A percentile compares a stretch with the other conserved stretches of the same genome.
Conservation (phyloP, 768 basidiomycete species). For the Butyriboletus loyo region DNA sequence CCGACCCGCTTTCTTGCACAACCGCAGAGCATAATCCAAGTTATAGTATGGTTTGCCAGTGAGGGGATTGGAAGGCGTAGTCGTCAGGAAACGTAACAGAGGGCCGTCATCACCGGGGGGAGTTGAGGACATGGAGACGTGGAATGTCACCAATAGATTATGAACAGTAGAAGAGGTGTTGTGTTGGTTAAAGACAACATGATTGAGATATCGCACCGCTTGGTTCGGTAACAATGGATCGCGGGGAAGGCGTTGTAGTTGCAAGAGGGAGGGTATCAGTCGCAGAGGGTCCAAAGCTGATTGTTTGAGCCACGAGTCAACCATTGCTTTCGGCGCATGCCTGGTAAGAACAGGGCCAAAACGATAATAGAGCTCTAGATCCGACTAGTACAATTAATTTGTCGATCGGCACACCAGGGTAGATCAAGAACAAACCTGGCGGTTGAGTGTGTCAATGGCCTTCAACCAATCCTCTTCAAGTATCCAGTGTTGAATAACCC, state of each 20-base stretch:
- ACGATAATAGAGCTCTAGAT: constrained; percentile 88
- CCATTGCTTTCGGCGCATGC: constrained; percentile 82
- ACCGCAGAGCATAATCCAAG: constrained; percentile 90
- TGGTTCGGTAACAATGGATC: constrained; percentile 79
- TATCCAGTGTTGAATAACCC: constrained; percentile 90
- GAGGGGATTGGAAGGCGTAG: constrained; percentile 76
- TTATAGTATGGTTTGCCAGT: constrained; percentile 92
- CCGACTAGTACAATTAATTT: constrained; percentile 46
- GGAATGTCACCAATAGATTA: constrained; percentile 89
- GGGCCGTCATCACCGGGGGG: constrained; percentile 66
- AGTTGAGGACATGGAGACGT: constrained; percentile 54
- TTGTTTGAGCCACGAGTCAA: constrained; percentile 90
- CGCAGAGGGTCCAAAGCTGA: constrained; percentile 74
- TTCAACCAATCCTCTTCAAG: constrained; percentile 89
- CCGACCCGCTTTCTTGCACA: constrained; percentile 80
- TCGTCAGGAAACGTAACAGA: constrained; percentile 77
- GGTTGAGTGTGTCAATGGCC: constrained; percentile 85
- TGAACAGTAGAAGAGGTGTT: constrained; percentile 86
- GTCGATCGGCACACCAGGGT: background rate
- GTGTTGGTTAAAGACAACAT: constrained; percentile 77
- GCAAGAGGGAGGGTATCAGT: constrained; percentile 86
- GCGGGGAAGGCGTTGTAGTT: constrained; percentile 67
- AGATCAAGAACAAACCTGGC: constrained; percentile 56
- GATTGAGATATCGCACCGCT: constrained; percentile 84
- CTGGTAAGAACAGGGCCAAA: constrained; percentile 87